Evolutionary conservation across 208 protist genomes (phyloP), one percentile per base, ranked within the genome.

Genomic region (Crithidia brevicula): DNA sequence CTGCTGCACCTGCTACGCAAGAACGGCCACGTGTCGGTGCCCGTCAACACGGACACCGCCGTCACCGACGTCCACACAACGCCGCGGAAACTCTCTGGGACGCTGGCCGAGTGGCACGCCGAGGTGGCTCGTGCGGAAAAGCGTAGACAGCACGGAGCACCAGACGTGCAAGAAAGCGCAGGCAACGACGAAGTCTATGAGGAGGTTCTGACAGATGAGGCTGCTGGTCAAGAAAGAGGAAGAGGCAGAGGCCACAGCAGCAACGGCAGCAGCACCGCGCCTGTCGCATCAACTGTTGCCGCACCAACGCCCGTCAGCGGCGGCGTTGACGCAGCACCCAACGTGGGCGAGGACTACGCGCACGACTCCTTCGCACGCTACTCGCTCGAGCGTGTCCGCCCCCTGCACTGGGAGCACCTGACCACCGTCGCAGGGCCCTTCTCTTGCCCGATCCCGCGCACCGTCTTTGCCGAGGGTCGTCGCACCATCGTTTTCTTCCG

Each of bases 341-440:
- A 67, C 46, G 49, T 36, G 8, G 61, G 1, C 5, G 42, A 72
- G 10, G 62, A 74, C 42, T 83, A 86, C 64, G 43, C 49, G 18
- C 64, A 73, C 54, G 80, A 86, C 49, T 47, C 74, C 16, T 72
- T 72, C 30, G 74, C 72, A 7, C 81, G 89, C n/a, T 67, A 65
- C 63, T 65, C 57, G 0, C 57, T 91, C 20, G 86, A 94, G 72
- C 75, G 68, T 15, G 61, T 92, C n/a, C 78, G 78, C 13, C 89
- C 89, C 1, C 49, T 92, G 18, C 77, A 72, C 47, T 94, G 89
- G 89, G 74, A 88, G 36, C 84, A 94, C 63, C 79, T 94, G 25
- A 85, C 76, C 45, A 83, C 85, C 11, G 61, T 85, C n/a, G 85
- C 89, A 3, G 85, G 85, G 4, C 89, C 89, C 22, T 94, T 94